Conservation (phyloP, 768 basidiomycete species). For the Xanthoconium purpureum region DNA sequence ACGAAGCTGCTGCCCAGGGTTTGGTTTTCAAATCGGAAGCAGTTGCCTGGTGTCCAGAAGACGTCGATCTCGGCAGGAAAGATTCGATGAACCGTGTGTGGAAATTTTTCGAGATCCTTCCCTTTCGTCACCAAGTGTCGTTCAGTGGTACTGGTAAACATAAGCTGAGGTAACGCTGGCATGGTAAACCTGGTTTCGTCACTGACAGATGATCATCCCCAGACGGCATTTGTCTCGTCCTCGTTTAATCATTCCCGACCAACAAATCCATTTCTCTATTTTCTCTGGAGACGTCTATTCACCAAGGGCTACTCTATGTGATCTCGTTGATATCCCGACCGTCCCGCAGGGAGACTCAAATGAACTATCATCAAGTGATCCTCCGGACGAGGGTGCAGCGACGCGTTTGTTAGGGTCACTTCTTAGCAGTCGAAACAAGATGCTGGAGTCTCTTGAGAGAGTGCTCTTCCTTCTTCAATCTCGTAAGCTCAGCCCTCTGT, state of each 20-base stretch:
- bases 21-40: neutral
- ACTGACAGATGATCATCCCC: neutral
- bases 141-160: conserved; percentile 8
- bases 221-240: neutral
- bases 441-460: too few relatives aligned
- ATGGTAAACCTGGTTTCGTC: neutral
- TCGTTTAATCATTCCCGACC: neutral
- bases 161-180: neutral
- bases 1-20: conserved; percentile 3
- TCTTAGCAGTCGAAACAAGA: too few relatives aligned
- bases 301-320: too few relatives aligned
- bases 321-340: too few relatives aligned
- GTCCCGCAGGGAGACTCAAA: too few relatives aligned
- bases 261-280: neutral
- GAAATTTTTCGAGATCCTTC: neutral
- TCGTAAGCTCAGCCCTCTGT: too few relatives aligned
- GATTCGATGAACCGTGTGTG: neutral
- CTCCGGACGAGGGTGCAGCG: too few relatives aligned
- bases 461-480: too few relatives aligned
- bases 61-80: neutral
- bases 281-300: too few relatives aligned
- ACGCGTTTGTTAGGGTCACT: too few relatives aligned
- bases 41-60: neutral
- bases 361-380: too few relatives aligned
- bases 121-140: conserved; percentile 2